Conservation (phyloP, 75 land plant species). For the Cunninghamia lanceolata region DNA sequence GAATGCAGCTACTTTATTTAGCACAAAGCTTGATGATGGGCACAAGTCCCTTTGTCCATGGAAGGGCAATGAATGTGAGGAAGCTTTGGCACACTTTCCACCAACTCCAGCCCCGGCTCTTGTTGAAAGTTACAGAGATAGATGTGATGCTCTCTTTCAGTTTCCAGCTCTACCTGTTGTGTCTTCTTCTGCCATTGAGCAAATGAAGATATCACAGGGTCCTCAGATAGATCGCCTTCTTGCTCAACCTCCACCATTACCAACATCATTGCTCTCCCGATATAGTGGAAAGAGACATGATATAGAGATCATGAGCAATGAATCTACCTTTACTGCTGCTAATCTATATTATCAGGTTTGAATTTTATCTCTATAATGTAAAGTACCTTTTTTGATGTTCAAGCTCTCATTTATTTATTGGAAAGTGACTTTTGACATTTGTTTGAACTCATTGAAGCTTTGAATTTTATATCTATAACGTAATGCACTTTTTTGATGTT, state of each 20-base stretch:
- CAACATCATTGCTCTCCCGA: not conserved
- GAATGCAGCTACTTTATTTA: slow-evolving; percentile 72
- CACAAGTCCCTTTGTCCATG: slow-evolving; percentile 86
- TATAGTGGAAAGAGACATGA: slow-evolving; percentile 10
- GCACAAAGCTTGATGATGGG: slow-evolving; percentile 83
- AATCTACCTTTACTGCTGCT: slow-evolving; percentile 17
- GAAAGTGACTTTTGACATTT: not conserved
- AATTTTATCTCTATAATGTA: not conserved
- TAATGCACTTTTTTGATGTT: not conserved
- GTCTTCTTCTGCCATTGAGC: slow-evolving; percentile 50
- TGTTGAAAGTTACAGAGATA: slow-evolving; percentile 55
- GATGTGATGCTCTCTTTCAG: slow-evolving; percentile 45
- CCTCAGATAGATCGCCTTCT: slow-evolving; percentile 68
- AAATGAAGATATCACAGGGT: slow-evolving; percentile 52
- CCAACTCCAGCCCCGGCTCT: slow-evolving; percentile 57
- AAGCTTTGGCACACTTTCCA: slow-evolving; percentile 70
- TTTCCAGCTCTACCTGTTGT: slow-evolving; percentile 74
- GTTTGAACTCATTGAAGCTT: too few species aligned
- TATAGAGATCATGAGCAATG: slow-evolving; percentile 16
- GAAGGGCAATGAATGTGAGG: slow-evolving; percentile 83
- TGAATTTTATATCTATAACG: not conserved
- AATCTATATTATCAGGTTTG: slow-evolving; percentile 71
- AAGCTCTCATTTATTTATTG: not conserved
- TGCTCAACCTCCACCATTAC: slow-evolving; percentile 16
- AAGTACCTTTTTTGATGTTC: not conserved